Percentiles rank a stretch among this genome's conserved stretches.
Conservation (phyloP, 1,139 yeast species). For the Hansenula anomala region DNA sequence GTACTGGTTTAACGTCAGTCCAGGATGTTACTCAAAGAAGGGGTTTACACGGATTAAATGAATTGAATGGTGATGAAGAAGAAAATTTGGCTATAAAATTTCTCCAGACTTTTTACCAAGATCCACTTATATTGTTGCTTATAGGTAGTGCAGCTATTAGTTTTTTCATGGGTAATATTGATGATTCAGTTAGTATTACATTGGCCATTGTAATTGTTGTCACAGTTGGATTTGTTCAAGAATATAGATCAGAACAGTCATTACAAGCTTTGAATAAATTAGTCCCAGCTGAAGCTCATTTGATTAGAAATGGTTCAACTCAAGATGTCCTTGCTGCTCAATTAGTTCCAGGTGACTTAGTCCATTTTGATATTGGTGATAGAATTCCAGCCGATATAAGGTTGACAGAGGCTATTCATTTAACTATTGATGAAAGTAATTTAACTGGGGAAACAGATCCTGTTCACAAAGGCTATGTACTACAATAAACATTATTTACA, state of each 20-base stretch:
- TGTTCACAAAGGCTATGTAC: conserved; percentile 70
- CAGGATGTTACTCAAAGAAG: conserved; percentile 72
- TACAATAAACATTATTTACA: too few relatives aligned
- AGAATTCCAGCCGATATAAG: conserved; percentile 67
- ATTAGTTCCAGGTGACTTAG: conserved; percentile 92
- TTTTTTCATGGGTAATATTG: conserved; percentile 87
- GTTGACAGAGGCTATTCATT: too few relatives aligned
- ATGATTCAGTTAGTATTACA: conserved; percentile 87
- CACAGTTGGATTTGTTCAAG: conserved; percentile 94
- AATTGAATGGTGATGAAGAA: conserved; percentile 66
- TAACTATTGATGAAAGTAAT: conserved; percentile 54
- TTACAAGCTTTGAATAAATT: conserved; percentile 84
- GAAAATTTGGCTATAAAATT: conserved; percentile 70
- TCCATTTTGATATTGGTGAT: conserved; percentile 86
- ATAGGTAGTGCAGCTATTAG: conserved; percentile 85
- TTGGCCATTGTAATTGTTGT: conserved; percentile 88
- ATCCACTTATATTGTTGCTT: conserved; percentile 79
- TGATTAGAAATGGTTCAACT: conserved; percentile 73
- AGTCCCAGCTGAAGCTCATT: conserved; percentile 91
- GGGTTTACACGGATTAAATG: conserved; percentile 73
- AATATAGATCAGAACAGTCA: conserved; percentile 89
- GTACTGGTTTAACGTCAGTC: conserved; percentile 54
- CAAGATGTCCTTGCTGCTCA: conserved; percentile 78
- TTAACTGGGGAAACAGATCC: conserved; percentile 94
- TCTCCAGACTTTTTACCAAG: conserved; percentile 74